Conservation (phyloP, 1,284 basidiomycete species). For the Cystobasidiaceae sp. region DNA sequence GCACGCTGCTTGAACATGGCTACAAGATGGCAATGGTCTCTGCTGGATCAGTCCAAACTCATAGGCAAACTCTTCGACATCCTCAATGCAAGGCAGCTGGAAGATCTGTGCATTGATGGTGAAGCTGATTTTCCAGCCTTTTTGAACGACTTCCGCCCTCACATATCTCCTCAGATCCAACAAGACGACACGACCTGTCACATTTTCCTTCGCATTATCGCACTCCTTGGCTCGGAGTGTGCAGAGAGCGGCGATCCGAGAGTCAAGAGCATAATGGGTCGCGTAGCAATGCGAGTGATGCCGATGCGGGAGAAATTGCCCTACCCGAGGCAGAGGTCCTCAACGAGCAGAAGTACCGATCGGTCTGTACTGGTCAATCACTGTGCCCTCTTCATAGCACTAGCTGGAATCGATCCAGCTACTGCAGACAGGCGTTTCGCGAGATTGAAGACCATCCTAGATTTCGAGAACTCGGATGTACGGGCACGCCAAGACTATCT, state of each 20-base stretch:
- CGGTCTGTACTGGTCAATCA: slow-evolving; percentile 82
- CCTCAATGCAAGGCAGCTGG: slow-evolving; percentile 73
- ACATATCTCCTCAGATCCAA: slow-evolving; percentile 51
- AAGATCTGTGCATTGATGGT: slow-evolving; percentile 67
- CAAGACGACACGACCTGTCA: slow-evolving; percentile 67
- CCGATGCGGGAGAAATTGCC: slow-evolving; percentile 57
- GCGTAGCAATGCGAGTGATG: slow-evolving; percentile 70
- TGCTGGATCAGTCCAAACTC: slow-evolving; percentile 58
- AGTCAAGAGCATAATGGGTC: slow-evolving; percentile 55
- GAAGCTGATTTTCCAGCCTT: slow-evolving; percentile 70
- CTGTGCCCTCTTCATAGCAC: slow-evolving; percentile 69
- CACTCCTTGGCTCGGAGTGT: slow-evolving; percentile 53
- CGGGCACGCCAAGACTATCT: slow-evolving; percentile 68
- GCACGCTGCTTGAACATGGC: slow-evolving; percentile 68
- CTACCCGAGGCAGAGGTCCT: slow-evolving; percentile 60
- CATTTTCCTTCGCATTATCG: slow-evolving; percentile 71
- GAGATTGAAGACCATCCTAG: slow-evolving; percentile 62
- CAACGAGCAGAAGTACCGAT: slow-evolving; percentile 53
- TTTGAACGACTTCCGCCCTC: slow-evolving; percentile 57
- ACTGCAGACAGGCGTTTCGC: slow-evolving; percentile 56
- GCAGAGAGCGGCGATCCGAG: slow-evolving; percentile 26
- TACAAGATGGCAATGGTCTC: slow-evolving; percentile 67
- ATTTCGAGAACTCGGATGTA: slow-evolving; percentile 62
- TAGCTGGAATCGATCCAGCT: slow-evolving; percentile 64
- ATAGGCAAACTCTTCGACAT: slow-evolving; percentile 66